Percentiles rank a stretch among this genome's conserved stretches.
These are phyloP conservation scores for Rhododendron ferrugineum DNA, from an alignment of 148 eudicot genomes.

Conservation along the genomic window DNA sequence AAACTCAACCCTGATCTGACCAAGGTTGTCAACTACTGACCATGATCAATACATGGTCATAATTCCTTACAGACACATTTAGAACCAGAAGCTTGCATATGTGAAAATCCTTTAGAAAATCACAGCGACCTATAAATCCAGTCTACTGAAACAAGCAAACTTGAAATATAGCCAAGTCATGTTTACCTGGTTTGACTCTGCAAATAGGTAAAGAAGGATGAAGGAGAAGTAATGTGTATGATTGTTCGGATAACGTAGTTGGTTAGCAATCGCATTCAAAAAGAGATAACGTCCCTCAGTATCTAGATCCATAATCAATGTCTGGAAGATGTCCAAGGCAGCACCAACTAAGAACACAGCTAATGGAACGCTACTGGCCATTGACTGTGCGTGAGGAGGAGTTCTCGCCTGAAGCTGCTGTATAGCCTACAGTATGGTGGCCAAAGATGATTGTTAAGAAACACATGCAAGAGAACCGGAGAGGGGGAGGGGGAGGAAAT, in stretches of 20 bases:
- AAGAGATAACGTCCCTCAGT: constrained; percentile 92
- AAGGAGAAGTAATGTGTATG: constrained; percentile 92
- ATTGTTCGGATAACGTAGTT: constrained; percentile 89
- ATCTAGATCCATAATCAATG: constrained; percentile 64
- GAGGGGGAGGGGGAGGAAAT: not conserved
- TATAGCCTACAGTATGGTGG: constrained; percentile 52
- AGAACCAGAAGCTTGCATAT: not conserved
- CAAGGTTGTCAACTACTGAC: not conserved
- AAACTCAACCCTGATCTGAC: not conserved
- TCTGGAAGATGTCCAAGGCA: constrained; percentile 73
- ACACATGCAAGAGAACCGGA: not conserved
- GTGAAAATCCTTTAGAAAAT: not conserved
- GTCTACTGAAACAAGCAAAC: not conserved
- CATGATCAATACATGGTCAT: not conserved
- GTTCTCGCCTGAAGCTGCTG: constrained; percentile 77
- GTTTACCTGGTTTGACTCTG: constrained; percentile 71
- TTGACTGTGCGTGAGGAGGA: constrained; percentile 54
- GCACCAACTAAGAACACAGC: constrained; percentile 47
- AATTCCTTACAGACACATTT: not conserved
- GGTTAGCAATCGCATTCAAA: constrained; percentile 87
- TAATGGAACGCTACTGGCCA: constrained; percentile 33
- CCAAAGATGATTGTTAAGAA: not conserved
- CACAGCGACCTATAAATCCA: not conserved
- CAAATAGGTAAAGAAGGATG: constrained; percentile 65
- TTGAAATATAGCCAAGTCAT: not conserved